phyloP scores from a whole-genome alignment of 2,329 filamentous ascomycete species.

The Lecanicillium sp. region DNA sequence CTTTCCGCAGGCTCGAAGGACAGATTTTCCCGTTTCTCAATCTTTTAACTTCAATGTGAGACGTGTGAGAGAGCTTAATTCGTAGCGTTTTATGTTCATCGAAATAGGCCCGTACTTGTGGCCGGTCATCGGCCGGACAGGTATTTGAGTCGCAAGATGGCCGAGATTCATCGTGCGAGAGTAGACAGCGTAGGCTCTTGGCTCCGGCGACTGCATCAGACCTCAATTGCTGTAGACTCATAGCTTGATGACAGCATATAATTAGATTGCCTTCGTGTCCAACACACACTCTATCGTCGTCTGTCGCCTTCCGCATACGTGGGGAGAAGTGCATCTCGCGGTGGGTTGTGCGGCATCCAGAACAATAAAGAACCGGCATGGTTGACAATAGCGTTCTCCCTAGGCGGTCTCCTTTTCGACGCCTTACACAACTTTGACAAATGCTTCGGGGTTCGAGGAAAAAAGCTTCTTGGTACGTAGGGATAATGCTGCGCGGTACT shows the following conservation, averaged over 20 bases:
- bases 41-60: neutral
- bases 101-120: neutral
- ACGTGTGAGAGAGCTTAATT: neutral
- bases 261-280: neutral
- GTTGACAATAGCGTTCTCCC: neutral
- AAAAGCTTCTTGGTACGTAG: neutral
- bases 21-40: neutral
- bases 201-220: neutral
- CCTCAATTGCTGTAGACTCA: neutral
- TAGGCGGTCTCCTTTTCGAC: neutral
- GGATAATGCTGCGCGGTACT: neutral
- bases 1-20: neutral
- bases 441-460: neutral
- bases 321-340: slow-evolving; percentile 1
- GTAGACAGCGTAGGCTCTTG: neutral
- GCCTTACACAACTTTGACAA: neutral
- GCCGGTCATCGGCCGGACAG: neutral
- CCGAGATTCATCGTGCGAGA: neutral
- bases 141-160: neutral
- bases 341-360: neutral
- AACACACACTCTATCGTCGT: neutral
- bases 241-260: neutral
- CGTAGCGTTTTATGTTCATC: neutral
- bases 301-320: neutral
- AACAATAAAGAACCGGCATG: neutral